Percentiles rank a stretch among this genome's conserved stretches.
Evolutionary conservation across 371 early-diverging fungal species (phyloP).

Genomic region (Phascolomyces articulosus): DNA sequence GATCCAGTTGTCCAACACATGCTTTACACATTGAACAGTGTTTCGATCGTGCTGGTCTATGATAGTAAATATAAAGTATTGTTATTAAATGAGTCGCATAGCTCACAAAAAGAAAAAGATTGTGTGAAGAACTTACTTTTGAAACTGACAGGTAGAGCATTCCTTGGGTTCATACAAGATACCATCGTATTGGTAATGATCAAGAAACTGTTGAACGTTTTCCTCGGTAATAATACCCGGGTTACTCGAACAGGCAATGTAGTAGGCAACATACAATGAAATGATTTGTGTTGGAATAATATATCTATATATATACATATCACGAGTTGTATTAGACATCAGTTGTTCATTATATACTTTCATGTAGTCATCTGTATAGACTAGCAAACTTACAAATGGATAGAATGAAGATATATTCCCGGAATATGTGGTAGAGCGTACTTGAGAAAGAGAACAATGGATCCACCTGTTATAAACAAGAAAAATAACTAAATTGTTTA

Average conservation of each 20-base stretch:
- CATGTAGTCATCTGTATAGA: not conserved
- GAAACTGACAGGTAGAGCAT: slow-evolving; percentile 69
- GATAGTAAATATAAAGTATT: not conserved
- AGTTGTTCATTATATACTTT: not conserved
- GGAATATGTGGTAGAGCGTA: slow-evolving; percentile 45
- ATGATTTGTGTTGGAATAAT: slow-evolving; percentile 60
- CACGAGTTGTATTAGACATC: no score
- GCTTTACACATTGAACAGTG: slow-evolving; percentile 77
- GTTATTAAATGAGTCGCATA: no score
- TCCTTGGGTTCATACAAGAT: slow-evolving; percentile 62
- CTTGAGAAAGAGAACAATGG: slow-evolving; percentile 31
- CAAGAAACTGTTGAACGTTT: slow-evolving; percentile 57
- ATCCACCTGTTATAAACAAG: slow-evolving; percentile 27
- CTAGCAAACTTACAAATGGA: slow-evolving; percentile 35
- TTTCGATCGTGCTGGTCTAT: slow-evolving; percentile 78
- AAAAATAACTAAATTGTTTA: slow-evolving; percentile 39
- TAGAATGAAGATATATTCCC: slow-evolving; percentile 31
- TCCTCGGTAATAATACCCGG: slow-evolving; percentile 65
- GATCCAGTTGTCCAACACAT: slow-evolving; percentile 73
- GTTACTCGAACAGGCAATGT: slow-evolving; percentile 61
- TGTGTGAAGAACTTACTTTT: slow-evolving; percentile 51
- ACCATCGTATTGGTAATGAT: slow-evolving; percentile 63
- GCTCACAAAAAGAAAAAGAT: not conserved
- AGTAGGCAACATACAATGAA: slow-evolving; percentile 57
- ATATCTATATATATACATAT: slow-evolving; percentile 23